phyloP scores from a whole-genome alignment of 1,284 basidiomycete genomes.

The Trametes polyzona region DNA sequence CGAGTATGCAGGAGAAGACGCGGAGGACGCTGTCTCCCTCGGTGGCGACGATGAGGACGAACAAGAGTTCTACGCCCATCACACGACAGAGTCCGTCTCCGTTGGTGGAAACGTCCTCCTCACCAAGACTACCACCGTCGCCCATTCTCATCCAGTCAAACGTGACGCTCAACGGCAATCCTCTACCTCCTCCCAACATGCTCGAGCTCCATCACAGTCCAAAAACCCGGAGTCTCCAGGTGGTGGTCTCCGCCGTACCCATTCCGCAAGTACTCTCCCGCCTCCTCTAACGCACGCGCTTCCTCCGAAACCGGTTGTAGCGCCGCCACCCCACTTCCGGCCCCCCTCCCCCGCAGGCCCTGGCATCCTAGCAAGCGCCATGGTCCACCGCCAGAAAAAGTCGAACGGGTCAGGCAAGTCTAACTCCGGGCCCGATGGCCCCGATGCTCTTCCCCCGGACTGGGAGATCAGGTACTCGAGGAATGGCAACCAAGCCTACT shows the following conservation, averaged over 20 bases:
- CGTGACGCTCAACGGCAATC: constrained; percentile 31
- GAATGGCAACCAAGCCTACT: constrained; percentile 50
- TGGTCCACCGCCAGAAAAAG: constrained; percentile 43
- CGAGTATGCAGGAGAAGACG: constrained; percentile 46
- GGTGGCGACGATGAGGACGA: constrained; percentile 72
- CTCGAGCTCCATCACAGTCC: constrained; percentile 25
- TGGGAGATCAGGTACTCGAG: constrained; percentile 65
- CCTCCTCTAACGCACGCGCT: constrained; percentile 60
- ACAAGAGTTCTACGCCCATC: constrained; percentile 42
- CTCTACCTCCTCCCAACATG: constrained; percentile 17
- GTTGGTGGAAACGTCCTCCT: constrained; percentile 16
- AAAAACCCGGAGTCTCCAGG: constrained; percentile 32
- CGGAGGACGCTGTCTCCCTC: constrained; percentile 71
- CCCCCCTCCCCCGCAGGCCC: constrained; percentile 64
- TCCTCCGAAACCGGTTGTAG: constrained; percentile 69
- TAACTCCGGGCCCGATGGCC: constrained; percentile 13
- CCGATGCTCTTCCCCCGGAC: constrained; percentile 53
- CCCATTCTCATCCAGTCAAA: constrained; percentile 18
- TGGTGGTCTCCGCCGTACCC: constrained; percentile 36
- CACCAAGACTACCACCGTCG: constrained; percentile 16
- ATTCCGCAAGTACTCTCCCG: constrained; percentile 34
- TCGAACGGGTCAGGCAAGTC: constrained; percentile 37
- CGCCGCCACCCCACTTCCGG: constrained; percentile 55
- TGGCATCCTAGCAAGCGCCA: constrained; percentile 41
- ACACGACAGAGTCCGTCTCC: constrained; percentile 32